A percentile compares a stretch with the other conserved stretches of the same genome.
Conservation (phyloP, 345 rosid genomes). For the Corchorus capsularis region DNA sequence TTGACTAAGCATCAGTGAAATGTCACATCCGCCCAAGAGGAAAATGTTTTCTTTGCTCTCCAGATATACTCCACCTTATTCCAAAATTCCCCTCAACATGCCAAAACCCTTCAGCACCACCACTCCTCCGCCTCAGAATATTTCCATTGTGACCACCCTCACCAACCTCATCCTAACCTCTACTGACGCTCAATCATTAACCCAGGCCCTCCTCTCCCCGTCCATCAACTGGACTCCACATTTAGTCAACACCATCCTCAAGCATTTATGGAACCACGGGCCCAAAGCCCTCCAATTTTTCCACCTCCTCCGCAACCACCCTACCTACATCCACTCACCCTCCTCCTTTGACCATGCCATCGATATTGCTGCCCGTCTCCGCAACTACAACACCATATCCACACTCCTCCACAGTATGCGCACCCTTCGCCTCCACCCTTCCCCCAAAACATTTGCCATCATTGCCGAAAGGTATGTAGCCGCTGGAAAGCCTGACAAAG, state of each 20-base stretch:
- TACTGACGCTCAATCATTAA: constrained; percentile 33
- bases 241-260: constrained; percentile 64
- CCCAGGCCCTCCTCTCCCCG: constrained; percentile 45
- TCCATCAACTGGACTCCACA: constrained; percentile 58
- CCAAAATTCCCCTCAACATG: constrained; percentile 22
- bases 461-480: constrained; percentile 74
- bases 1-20: neutral
- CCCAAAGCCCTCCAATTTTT: constrained; percentile 83
- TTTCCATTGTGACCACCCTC: constrained; percentile 28
- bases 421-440: constrained; percentile 62
- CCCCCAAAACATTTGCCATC: constrained; percentile 70
- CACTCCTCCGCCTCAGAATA: constrained; percentile 20
- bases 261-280: constrained; percentile 85
- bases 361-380: constrained; percentile 82
- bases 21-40: neutral
- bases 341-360: constrained; percentile 86
- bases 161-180: constrained; percentile 47
- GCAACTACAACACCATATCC: constrained; percentile 50
- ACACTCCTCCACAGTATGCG: constrained; percentile 67
- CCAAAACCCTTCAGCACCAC: constrained; percentile 25
- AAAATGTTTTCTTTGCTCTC: neutral
- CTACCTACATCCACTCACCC: constrained; percentile 46
- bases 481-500: constrained; percentile 72
- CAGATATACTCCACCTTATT: neutral
- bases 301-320: constrained; percentile 55